Base-by-base conservation (phyloP, 495 filamentous ascomycete species). In the Penicillium longicatenatum region DNA sequence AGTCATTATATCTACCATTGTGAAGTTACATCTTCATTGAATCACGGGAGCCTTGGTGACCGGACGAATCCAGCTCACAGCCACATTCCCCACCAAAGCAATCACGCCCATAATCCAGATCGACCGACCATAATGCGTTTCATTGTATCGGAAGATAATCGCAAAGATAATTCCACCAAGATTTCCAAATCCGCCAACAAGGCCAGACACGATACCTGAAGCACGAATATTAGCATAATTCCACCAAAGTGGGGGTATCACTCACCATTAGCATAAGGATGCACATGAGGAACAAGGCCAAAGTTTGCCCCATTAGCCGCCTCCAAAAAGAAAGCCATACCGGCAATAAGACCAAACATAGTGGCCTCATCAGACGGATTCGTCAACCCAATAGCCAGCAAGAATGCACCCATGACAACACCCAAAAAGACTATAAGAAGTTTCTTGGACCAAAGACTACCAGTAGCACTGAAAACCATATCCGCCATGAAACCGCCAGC, bases 61-160 rank as follows among this genome's bases (percentile, higher is more conserved):
- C 1, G 89, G 89, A 19, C 75, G 72, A 55, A 92, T 88, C 91
- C 91, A 94, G 44, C 76, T 75, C 41, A 93, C 76, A 16, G 73
- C 71, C 17, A 93, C 24, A 58, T 89, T 90, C 6, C 90, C 77
- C 0, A 57, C 84, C 46, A 96, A 81, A 59, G 81, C 83, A 9
- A 95, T 84, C n/a, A 87, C 75, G 16, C 91, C 91, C 52, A 92
- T 90, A 54, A 93, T 87, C 90, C 90, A 93, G 66, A 94, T 82
- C 9, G 80, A 83, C 65, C 79, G 83, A 3, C 78, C 82, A 57
- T 92, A 96, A 54, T 87, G 66, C 0, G 66, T 77, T 3, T 84
- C 85, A 47, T 81, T 80, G 70, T 92, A 94, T 53, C 92, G 77
- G 78, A 97, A 94, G 58, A 97, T 84, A 51, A 96, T 84, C 17